Base-by-base conservation (phyloP, 1,284 basidiomycete genomes). In the Athelia sp. region DNA sequence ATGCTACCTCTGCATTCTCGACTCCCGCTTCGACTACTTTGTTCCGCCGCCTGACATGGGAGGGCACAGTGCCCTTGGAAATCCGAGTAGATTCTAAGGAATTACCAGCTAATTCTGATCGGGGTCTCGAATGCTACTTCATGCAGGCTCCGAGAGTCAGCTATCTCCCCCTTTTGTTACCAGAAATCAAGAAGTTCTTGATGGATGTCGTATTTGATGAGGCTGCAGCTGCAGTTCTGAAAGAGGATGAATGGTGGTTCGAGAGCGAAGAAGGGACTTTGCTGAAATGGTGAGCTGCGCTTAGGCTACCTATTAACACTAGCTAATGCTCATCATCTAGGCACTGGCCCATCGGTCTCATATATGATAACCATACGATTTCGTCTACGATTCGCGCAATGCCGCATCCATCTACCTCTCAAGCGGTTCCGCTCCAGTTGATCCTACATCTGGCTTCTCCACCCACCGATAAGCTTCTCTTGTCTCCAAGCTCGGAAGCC, bases 231-330 rank as follows among this genome's bases (percentile, higher is more conserved):
- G 81, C 80, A 50, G 58, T 75, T 11, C 68, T 92, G 52, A 88
- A 87, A 62, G 90, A 93, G 57, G 85, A 90, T 52, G 87, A 93
- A 45, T 92, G 94, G 87, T 97, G 94, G 94, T 95, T 98, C 65
- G 92, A 96, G 66, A 84, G 82, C 53, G 85, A 84, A 55, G 84
- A 81, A 52, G 85, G 82, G 45, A 79, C 73, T 23, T 68, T 84
- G 55, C 78, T 90, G 62, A 90, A 90, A 70, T 96, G 92, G 93
- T 93, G 34, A 35, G 46, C 34, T 54, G 44, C 45, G 26, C 26
- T 4, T 4, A 29, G 26, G 13, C 1, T n/a, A 32, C 38, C 17
- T 45, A 14, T 14, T 38, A 34, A 34, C 10, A 19, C 35, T 19
- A 24, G 3, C 47, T 17, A 40, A 40, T 40, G 15, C 47, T 18